These are phyloP conservation scores for Fraxinus baroniana DNA, from an alignment of 305 asterid genomes.

Conservation along the genomic window DNA sequence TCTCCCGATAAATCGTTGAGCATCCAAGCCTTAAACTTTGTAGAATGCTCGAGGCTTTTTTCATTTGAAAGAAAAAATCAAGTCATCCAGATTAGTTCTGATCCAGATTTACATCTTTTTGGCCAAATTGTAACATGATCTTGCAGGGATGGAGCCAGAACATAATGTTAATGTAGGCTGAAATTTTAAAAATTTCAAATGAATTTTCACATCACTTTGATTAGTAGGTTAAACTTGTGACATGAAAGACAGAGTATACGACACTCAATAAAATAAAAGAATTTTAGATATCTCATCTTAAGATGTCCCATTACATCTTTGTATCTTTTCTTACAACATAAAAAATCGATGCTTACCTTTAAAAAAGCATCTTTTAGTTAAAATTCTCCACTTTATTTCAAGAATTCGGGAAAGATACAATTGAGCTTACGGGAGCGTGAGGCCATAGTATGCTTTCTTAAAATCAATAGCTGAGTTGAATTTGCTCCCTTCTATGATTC, in stretches of 20 bases:
- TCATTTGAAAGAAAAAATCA: slow-evolving; percentile 48
- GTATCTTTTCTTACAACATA: not conserved
- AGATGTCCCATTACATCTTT: not conserved
- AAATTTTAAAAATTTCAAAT: not conserved
- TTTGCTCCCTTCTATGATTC: not conserved
- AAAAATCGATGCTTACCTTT: not conserved
- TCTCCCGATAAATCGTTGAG: slow-evolving; percentile 77
- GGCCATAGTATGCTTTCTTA: not conserved
- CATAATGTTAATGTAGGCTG: not conserved
- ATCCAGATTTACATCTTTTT: slow-evolving; percentile 2
- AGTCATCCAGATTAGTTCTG: slow-evolving; percentile 10
- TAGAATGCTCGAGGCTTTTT: slow-evolving; percentile 92
- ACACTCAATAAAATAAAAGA: not conserved
- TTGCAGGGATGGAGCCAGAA: slow-evolving; percentile 13
- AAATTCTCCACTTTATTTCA: not conserved
- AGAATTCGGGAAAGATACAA: not conserved
- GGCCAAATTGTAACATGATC: slow-evolving; percentile 26
- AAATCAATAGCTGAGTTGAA: not conserved
- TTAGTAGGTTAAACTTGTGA: not conserved
- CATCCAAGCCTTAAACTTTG: slow-evolving; percentile 87
- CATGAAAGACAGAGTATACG: not conserved
- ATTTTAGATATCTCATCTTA: not conserved
- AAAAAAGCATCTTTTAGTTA: not conserved
- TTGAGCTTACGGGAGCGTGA: not conserved
- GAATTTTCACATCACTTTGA: not conserved